A percentile compares a stretch with the other conserved stretches of the same genome.
phyloP scores from a whole-genome alignment of 106 monocot genomes.

The Allium cepa region DNA sequence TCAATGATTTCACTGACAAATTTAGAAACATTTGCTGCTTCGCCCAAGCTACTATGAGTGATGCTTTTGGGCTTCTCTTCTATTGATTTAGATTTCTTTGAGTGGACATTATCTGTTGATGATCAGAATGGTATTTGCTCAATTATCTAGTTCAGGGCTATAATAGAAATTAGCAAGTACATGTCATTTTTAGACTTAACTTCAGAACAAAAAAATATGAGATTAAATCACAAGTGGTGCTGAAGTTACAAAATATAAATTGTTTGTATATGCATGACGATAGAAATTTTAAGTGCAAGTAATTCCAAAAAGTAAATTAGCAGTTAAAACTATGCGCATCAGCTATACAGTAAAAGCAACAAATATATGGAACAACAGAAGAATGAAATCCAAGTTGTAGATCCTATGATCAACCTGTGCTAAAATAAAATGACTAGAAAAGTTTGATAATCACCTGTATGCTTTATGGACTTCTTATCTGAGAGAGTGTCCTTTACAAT shows the following conservation, averaged over 20 bases:
- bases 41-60: slow-evolving; percentile 8
- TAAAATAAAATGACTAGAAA: background rate
- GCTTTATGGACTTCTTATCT: too few species aligned
- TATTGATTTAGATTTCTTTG: too few species aligned
- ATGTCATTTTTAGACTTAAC: background rate
- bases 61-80: slow-evolving; percentile 21
- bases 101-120: slow-evolving; percentile 7
- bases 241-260: background rate
- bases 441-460: background rate
- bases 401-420: slow-evolving; percentile 25
- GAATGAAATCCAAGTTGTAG: slow-evolving; percentile 72
- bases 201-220: background rate
- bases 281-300: too few species aligned
- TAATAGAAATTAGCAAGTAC: background rate
- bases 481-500: too few species aligned
- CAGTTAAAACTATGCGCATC: too few species aligned
- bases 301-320: too few species aligned
- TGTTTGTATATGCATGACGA: background rate
- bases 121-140: background rate
- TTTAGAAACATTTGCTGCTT: slow-evolving; percentile 9
- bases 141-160: too few species aligned
- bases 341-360: too few species aligned
- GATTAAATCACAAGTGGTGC: background rate
- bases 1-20: slow-evolving; percentile 5
- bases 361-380: slow-evolving; percentile 16